These are phyloP conservation scores for Caryopteris hybrid DNA, from an alignment of 305 asterid genomes.

Conservation along the genomic window DNA sequence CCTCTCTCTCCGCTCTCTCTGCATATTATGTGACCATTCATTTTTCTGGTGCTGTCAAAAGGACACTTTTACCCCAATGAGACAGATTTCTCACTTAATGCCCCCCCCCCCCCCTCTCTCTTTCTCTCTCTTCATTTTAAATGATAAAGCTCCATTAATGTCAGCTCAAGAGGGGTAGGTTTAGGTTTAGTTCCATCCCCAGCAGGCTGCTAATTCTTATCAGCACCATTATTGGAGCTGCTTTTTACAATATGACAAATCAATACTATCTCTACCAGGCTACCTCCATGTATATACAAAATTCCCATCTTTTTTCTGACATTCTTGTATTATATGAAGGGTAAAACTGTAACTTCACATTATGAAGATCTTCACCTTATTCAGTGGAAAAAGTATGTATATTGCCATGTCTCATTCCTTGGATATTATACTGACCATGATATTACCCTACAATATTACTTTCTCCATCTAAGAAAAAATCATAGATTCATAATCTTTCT, in stretches of 20 bases:
- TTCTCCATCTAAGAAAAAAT: no score
- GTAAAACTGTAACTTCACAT: neutral
- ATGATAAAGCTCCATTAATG: slow-evolving; percentile 17
- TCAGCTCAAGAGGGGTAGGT: slow-evolving; percentile 13
- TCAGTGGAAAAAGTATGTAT: no score
- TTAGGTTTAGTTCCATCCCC: slow-evolving; percentile 21
- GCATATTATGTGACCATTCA: slow-evolving; percentile 15
- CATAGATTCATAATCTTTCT: no score
- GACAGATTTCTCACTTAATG: no score
- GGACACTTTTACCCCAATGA: neutral
- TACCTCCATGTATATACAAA: neutral
- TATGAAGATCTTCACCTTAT: no score
- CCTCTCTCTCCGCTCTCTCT: slow-evolving; percentile 1
- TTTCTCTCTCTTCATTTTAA: no score
- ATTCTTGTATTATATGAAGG: neutral
- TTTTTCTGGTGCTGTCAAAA: neutral
- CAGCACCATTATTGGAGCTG: slow-evolving; percentile 13
- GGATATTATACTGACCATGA: neutral
- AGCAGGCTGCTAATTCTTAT: neutral
- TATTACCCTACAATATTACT: neutral
- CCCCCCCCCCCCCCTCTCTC: no score
- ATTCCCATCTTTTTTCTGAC: slow-evolving; percentile 16
- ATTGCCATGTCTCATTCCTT: no score
- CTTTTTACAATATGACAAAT: slow-evolving; percentile 15
- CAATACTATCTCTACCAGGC: neutral